Evolutionary conservation across 176 grass and related monocot genomes (phyloP).

Genomic region (Cenchrus purpureus): DNA sequence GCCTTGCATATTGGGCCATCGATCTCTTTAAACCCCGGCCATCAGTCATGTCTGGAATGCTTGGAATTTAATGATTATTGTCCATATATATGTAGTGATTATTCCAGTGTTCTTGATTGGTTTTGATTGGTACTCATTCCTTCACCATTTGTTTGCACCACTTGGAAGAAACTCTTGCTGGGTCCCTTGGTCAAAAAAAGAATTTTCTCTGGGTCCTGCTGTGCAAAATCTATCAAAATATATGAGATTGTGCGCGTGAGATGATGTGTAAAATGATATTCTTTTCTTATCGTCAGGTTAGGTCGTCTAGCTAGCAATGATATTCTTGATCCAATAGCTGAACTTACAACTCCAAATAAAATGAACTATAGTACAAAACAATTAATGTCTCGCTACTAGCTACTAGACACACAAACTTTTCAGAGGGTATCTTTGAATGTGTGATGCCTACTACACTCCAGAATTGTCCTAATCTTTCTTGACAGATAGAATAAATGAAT

Average conservation of each 20-base stretch:
- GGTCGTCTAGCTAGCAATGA: background rate
- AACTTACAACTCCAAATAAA: background rate
- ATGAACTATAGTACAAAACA: background rate
- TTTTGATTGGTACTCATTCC: conserved; percentile 22
- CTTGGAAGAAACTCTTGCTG: conserved; percentile 23
- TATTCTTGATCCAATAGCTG: background rate
- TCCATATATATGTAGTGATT: background rate
- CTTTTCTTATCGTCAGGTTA: background rate
- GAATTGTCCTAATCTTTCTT: background rate
- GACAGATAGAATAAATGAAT: background rate
- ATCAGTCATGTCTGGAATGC: conserved; percentile 32
- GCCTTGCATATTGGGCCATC: background rate
- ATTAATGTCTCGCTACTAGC: background rate
- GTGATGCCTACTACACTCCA: background rate
- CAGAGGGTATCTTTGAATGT: background rate
- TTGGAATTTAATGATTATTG: background rate
- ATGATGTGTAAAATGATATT: background rate
- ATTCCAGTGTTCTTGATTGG: conserved; percentile 12
- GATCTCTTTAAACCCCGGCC: conserved; percentile 41
- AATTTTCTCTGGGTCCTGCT: background rate
- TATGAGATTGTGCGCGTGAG: background rate
- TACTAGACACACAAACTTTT: background rate
- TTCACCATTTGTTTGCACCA: background rate
- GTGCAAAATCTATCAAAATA: background rate
- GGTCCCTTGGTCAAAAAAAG: conserved; percentile 19